phyloP scores from a whole-genome alignment of 352 stramenopile species.

The Phytophthora cactorum region DNA sequence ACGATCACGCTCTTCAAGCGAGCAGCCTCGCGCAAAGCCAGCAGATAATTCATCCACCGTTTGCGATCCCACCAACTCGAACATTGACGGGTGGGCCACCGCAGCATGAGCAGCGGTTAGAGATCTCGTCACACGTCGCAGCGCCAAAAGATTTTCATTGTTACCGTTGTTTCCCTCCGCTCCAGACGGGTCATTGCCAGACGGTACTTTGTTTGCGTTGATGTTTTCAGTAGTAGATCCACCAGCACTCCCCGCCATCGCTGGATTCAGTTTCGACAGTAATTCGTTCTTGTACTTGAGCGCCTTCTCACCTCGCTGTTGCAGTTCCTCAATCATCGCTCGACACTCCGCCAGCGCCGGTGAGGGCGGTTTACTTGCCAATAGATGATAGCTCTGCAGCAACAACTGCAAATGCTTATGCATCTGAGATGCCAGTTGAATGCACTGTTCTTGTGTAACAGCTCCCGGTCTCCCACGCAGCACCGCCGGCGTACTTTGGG shows the following conservation, averaged over 20 bases:
- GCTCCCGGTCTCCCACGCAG: conserved; percentile 31
- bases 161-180: conserved; percentile 4
- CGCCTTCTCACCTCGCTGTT: conserved; percentile 65
- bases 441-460: conserved; percentile 72
- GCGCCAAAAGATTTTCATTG: conserved; percentile 38
- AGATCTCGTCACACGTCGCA: conserved; percentile 76
- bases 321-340: conserved; percentile 73
- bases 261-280: conserved; percentile 64
- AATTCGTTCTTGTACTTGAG: conserved; percentile 69
- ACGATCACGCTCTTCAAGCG: conserved; percentile 55
- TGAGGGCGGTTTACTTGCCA: conserved; percentile 28
- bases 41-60: conserved; percentile 60
- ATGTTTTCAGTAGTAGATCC: conserved; percentile 7
- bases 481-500: conserved; percentile 10
- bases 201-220: conserved; percentile 3
- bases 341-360: conserved; percentile 43
- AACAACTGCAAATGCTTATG: conserved; percentile 89
- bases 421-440: conserved; percentile 87
- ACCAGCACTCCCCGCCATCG: conserved; percentile 9
- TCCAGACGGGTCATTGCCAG: conserved; percentile 5
- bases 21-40: conserved; percentile 51
- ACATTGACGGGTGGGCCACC: conserved; percentile 86
- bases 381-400: conserved; percentile 72
- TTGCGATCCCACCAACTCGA: conserved; percentile 79
- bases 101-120: conserved; percentile 80